These are phyloP conservation scores for Colletotrichum tropicicola DNA, from an alignment of 2,329 filamentous ascomycete genomes.

Conservation along the genomic window DNA sequence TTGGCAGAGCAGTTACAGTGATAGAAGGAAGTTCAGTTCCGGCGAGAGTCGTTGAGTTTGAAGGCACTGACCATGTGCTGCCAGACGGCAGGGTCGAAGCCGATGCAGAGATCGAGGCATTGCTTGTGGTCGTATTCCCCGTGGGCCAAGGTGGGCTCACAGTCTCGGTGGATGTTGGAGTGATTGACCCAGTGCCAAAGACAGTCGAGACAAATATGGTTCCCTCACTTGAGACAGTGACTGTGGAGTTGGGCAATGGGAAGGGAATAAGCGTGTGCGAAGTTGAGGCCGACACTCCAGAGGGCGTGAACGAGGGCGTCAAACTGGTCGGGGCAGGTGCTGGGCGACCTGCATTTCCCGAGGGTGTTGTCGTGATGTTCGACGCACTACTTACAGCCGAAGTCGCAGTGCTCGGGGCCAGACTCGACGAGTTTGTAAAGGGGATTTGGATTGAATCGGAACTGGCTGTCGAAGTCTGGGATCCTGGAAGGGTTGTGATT, in stretches of 20 bases:
- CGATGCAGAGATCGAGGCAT: too few species aligned
- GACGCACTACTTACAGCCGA: not conserved
- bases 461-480: too few species aligned
- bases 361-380: not conserved
- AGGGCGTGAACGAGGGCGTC: too few species aligned
- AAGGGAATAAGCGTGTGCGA: not conserved
- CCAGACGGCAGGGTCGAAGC: too few species aligned
- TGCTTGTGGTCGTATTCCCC: not conserved
- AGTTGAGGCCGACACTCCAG: not conserved
- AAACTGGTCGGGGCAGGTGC: not conserved
- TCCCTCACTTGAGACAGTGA: not conserved
- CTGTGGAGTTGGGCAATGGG: conserved; percentile 7
- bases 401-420: not conserved
- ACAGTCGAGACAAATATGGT: not conserved
- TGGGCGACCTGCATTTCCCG: not conserved
- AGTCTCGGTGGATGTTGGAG: not conserved
- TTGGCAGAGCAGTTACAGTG: too few species aligned
- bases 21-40: too few species aligned
- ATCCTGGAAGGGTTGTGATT: too few species aligned
- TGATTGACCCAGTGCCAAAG: not conserved
- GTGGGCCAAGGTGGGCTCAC: not conserved
- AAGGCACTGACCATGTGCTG: too few species aligned
- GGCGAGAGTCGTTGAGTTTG: too few species aligned
- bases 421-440: too few species aligned
- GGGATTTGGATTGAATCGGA: too few species aligned